Evolutionary conservation across 139 green algal genomes (phyloP).

Genomic region (Chlorella sp.): DNA sequence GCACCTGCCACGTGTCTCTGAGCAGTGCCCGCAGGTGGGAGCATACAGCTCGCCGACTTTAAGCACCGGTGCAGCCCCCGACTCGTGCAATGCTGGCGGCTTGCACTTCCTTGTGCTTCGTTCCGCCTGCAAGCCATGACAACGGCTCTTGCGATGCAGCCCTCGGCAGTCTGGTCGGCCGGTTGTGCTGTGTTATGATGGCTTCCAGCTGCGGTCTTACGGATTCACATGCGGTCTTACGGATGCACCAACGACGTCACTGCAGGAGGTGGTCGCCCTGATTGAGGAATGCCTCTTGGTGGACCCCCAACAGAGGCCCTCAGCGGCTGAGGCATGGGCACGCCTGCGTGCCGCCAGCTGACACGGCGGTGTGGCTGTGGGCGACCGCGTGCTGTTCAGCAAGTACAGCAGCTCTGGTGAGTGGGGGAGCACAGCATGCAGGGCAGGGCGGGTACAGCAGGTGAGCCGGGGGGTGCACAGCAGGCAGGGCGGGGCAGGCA

Average conservation of each 20-base stretch:
- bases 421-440: neutral
- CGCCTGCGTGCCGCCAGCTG: neutral
- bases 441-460: conserved; percentile 11
- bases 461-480: neutral
- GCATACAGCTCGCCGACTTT: too few species aligned
- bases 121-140: too few species aligned
- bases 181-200: too few species aligned
- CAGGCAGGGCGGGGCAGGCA: too few species aligned
- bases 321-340: neutral
- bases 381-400: conserved; percentile 58
- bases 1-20: neutral
- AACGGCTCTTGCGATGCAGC: neutral
- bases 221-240: too few species aligned
- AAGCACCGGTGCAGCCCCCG: neutral
- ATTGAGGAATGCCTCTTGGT: neutral
- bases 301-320: neutral
- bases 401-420: conserved; percentile 61
- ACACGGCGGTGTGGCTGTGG: conserved; percentile 39
- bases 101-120: too few species aligned
- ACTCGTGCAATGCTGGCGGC: neutral
- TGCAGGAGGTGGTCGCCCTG: neutral
- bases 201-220: too few species aligned
- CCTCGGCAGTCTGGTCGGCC: too few species aligned
- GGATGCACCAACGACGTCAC: neutral
- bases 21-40: neutral